Base-by-base conservation (phyloP, 345 rosid species). In the Dovyalis caffra region DNA sequence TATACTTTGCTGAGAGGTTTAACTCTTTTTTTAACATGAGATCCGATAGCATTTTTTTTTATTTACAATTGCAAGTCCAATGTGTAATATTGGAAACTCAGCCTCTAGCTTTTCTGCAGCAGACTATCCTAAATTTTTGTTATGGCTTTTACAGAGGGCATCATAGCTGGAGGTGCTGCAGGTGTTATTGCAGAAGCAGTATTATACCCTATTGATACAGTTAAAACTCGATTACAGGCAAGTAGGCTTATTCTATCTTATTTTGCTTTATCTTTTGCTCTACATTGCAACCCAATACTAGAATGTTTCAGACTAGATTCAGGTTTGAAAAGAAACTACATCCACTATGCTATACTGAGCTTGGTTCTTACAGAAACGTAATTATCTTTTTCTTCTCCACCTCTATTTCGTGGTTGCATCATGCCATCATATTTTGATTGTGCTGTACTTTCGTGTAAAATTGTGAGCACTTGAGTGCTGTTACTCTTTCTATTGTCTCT, bases 101-200 rank as follows among this genome's bases (percentile, higher is more conserved):
- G 14, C 47, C 18, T 43, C 47, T 12, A 43, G 18, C 47, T 43
- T 43, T 43, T 12, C 47, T 43, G 14, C 18, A 43, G 18, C 3
- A 43, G 47, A 16, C 47, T 43, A n/a, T 43, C 47, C 47, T 43
- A 43, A 43, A 43, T 12, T 43, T 43, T 43, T 43, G 18, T 43
- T 43, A 3, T 43, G 47, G 47, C 16, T 69, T 79, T 80, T 85
- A 81, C 91, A 94, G 98, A 94, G 88, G 98, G 98, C 14, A 83
- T 86, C 73, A 79, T 94, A 76, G 98, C 97, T 29, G 99, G 99
- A 81, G 97, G 99, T 72, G 82, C 95, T 33, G 97, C 97, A 79
- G 99, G 97, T 69, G 97, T 90, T 82, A 97, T 92, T 53, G 99
- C 91, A 75, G 99, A 94, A 78, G 87, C 97, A 32, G 95, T 93